phyloP scores from a whole-genome alignment of 306 rosid genomes.

The Casuarina glauca region DNA sequence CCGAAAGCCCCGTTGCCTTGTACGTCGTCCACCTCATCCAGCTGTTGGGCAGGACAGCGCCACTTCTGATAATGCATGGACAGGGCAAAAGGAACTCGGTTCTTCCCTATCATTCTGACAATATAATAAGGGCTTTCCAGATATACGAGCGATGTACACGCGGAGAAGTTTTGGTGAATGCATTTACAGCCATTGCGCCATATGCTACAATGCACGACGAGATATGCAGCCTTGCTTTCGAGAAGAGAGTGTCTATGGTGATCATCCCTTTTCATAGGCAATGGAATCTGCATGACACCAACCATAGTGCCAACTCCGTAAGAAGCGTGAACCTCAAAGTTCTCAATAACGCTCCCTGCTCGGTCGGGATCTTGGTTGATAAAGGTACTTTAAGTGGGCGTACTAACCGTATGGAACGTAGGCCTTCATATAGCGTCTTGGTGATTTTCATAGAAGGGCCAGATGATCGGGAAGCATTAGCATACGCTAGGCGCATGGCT shows the following conservation, averaged over 20 bases:
- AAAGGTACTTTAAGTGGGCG: conserved; percentile 12
- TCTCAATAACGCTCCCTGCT: conserved; percentile 53
- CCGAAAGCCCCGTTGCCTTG: conserved; percentile 41
- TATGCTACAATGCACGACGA: conserved; percentile 65
- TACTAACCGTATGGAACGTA: background rate
- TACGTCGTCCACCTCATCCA: conserved; percentile 50
- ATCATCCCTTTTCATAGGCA: conserved; percentile 57
- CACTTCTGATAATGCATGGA: conserved; percentile 47
- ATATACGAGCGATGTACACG: conserved; percentile 28
- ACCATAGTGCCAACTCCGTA: conserved; percentile 13
- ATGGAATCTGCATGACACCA: background rate
- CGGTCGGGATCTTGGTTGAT: conserved; percentile 54
- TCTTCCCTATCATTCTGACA: conserved; percentile 24
- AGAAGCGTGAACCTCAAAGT: conserved; percentile 53
- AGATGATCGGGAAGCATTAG: conserved; percentile 67
- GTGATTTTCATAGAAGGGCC: conserved; percentile 50
- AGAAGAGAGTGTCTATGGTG: conserved; percentile 40
- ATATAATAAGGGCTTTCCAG: conserved; percentile 46
- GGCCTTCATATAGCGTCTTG: conserved; percentile 31
- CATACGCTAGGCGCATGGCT: conserved; percentile 48
- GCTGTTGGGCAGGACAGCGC: conserved; percentile 46
- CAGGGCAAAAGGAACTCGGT: background rate
- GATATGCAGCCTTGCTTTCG: conserved; percentile 46
- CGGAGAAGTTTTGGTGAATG: conserved; percentile 24
- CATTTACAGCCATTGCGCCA: conserved; percentile 55